Conservation (phyloP, 2,329 filamentous ascomycete species). For the Fragosphaeria purpurea region DNA sequence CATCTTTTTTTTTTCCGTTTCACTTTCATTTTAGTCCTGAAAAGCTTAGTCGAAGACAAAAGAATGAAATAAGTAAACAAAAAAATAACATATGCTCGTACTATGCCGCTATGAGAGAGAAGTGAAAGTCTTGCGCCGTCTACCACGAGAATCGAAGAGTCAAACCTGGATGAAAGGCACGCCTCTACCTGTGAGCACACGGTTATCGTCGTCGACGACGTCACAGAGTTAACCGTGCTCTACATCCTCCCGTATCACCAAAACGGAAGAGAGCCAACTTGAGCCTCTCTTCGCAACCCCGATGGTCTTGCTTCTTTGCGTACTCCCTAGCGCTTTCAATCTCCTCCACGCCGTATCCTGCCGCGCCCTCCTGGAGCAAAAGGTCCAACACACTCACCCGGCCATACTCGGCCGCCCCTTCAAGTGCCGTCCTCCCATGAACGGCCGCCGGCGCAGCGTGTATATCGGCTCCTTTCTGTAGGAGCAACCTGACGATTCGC, state of each 20-base stretch:
- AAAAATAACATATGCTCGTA: too few species aligned
- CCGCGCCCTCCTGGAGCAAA: not conserved
- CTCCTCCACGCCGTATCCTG: slow-evolving; percentile 1
- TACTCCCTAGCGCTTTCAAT: not conserved
- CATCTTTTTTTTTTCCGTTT: too few species aligned
- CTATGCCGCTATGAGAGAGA: too few species aligned
- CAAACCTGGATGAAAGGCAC: too few species aligned
- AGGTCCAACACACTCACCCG: not conserved
- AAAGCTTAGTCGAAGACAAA: too few species aligned
- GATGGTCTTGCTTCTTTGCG: slow-evolving; percentile 1
- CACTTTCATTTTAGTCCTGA: too few species aligned
- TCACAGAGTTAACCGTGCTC: not conserved
- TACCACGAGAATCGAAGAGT: too few species aligned
- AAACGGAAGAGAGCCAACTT: slow-evolving; percentile 9
- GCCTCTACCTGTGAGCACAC: too few species aligned
- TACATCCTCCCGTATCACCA: not conserved
- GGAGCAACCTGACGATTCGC: not conserved
- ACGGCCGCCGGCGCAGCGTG: not conserved
- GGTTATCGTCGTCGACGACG: too few species aligned
- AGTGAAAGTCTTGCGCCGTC: too few species aligned
- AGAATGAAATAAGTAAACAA: too few species aligned
- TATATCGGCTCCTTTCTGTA: slow-evolving; percentile 1
- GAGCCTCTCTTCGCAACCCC: slow-evolving; percentile 2
- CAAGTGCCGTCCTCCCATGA: slow-evolving; percentile 1
- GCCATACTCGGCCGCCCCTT: slow-evolving; percentile 4